Evolutionary conservation across 306 rosid genomes (phyloP).

Genomic region (barrel medic (Medicago truncatula)): MtrunA17r5.0-ANR NC_053044.1:48891001-48891500

Average conservation of each 20-base stretch:
- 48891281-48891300: constrained; percentile 80
- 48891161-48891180: constrained; percentile 94
- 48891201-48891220: constrained; percentile 72
- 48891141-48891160: constrained; percentile 79
- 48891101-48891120: constrained; percentile 95
- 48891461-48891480: constrained; percentile 97
- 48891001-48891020: constrained; percentile 87
- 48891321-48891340: constrained; percentile 80
- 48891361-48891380: constrained; percentile 82
- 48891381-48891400: constrained; percentile 86
- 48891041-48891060: constrained; percentile 91
- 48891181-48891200: constrained; percentile 85
- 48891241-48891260: constrained; percentile 87
- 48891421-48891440: constrained; percentile 92
- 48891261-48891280: constrained; percentile 81
- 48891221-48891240: constrained; percentile 86
- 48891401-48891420: constrained; percentile 99
- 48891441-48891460: constrained; percentile 89
- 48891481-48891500: constrained; percentile 86
- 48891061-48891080: constrained; percentile 98
- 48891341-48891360: constrained; percentile 90
- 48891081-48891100: constrained; percentile 96
- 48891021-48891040: constrained; percentile 73
- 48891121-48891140: constrained; percentile 96
- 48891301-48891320: constrained; percentile 85